Evolutionary conservation across 2,329 filamentous ascomycete species (phyloP).

Genomic region (Penicillium sp.): DNA sequence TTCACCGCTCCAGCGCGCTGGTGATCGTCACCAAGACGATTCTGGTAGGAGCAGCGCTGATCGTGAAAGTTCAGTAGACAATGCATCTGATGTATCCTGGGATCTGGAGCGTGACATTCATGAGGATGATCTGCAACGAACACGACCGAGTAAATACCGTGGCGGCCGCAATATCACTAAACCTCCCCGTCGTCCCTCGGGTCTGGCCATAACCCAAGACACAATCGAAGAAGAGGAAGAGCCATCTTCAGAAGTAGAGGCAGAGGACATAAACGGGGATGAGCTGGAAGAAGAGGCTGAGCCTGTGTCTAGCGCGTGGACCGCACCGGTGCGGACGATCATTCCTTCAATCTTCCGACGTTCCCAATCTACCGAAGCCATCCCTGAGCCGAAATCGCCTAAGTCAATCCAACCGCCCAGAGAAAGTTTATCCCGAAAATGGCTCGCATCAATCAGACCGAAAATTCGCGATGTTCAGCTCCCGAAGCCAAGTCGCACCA

Average conservation of each 20-base stretch:
- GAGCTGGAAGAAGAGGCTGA: constrained; percentile 11
- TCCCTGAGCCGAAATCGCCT: neutral
- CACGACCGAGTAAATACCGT: constrained; percentile 24
- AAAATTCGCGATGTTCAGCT: neutral
- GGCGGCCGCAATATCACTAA: constrained; percentile 33
- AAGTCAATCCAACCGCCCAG: neutral
- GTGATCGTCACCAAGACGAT: constrained; percentile 10
- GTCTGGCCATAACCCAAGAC: constrained; percentile 27
- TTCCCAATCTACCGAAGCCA: constrained; percentile 5
- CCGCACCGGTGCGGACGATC: constrained; percentile 24
- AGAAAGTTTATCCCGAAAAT: constrained; percentile 6
- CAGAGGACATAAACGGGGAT: neutral
- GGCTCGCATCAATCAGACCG: constrained; percentile 1
- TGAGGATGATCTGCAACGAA: constrained; percentile 34
- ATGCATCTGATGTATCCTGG: constrained; percentile 34
- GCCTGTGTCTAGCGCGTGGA: constrained; percentile 7
- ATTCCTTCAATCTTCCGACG: constrained; percentile 17
- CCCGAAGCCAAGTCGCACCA: neutral
- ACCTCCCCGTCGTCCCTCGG: constrained; percentile 35
- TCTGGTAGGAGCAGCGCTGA: constrained; percentile 17
- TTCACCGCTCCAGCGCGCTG: constrained; percentile 22
- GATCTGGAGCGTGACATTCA: constrained; percentile 36
- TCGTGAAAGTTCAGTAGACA: constrained; percentile 28
- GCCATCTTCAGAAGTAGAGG: constrained; percentile 7
- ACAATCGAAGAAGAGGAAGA: constrained; percentile 31